Conservation (phyloP, 2,329 filamentous ascomycete species). For the Graphium sp. region DNA sequence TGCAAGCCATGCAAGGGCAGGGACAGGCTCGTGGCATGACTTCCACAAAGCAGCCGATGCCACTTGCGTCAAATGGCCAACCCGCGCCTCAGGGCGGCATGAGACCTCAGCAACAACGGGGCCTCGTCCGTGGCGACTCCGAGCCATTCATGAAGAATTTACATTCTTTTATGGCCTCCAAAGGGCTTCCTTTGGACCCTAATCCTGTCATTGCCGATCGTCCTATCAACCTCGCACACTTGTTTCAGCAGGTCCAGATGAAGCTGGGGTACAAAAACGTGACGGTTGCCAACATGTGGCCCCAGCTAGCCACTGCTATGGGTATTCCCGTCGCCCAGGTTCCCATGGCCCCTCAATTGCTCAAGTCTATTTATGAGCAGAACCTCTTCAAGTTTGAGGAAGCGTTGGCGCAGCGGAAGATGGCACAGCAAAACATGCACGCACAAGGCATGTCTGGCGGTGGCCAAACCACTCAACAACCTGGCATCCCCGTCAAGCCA, state of each 20-base stretch:
- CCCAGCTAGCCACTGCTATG: slow-evolving; percentile 48
- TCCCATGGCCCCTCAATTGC: slow-evolving; percentile 49
- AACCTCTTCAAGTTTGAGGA: slow-evolving; percentile 67
- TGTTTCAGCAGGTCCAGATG: slow-evolving; percentile 59
- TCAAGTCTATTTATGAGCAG: slow-evolving; percentile 58
- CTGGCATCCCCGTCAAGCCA: no score
- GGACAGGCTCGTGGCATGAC: no score
- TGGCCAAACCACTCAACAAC: no score
- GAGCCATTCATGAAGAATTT: slow-evolving; percentile 65
- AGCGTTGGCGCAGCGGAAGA: slow-evolving; percentile 36
- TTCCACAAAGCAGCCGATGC: slow-evolving; percentile 30
- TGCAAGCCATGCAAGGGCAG: no score
- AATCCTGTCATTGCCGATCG: slow-evolving; percentile 61
- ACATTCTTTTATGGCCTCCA: slow-evolving; percentile 58
- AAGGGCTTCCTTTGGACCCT: slow-evolving; percentile 56
- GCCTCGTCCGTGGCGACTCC: slow-evolving; percentile 28
- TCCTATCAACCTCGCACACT: slow-evolving; percentile 53
- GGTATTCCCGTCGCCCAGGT: slow-evolving; percentile 45
- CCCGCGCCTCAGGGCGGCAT: slow-evolving; percentile 27
- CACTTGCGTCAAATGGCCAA: slow-evolving; percentile 39
- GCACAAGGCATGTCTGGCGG: background rate
- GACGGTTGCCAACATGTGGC: slow-evolving; percentile 55
- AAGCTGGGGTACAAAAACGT: slow-evolving; percentile 68
- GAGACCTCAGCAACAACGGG: slow-evolving; percentile 31
- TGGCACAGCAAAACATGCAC: slow-evolving; percentile 27